Percentiles rank a stretch among this genome's conserved stretches.
Evolutionary conservation across 176 grass and related monocot species (phyloP).

Genomic region (Alopecurus myosuroides): DNA sequence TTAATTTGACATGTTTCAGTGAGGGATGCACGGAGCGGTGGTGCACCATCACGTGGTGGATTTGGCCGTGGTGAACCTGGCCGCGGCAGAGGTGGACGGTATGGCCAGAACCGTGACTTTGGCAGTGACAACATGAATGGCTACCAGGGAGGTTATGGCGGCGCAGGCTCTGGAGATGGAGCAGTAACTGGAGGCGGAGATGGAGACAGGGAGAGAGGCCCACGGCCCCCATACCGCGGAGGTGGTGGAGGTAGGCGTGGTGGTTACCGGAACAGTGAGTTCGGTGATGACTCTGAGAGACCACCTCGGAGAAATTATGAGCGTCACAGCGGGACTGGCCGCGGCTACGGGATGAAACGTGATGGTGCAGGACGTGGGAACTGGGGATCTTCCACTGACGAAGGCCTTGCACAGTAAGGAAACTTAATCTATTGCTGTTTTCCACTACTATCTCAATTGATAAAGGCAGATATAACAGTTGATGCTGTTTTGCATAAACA

Average conservation of each 20-base stretch:
- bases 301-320: constrained; percentile 60
- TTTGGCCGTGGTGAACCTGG: constrained; percentile 59
- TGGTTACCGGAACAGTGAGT: constrained; percentile 50
- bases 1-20: constrained; percentile 34
- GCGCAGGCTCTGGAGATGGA: constrained; percentile 21
- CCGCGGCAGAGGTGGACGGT: constrained; percentile 48
- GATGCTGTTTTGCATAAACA: constrained; percentile 7
- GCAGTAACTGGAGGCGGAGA: constrained; percentile 19
- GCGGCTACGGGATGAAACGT: constrained; percentile 63
- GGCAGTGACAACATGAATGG: constrained; percentile 40
- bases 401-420: constrained; percentile 53
- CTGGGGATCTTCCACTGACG: constrained; percentile 66
- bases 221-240: constrained; percentile 48
- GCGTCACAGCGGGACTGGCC: constrained; percentile 80
- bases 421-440: not conserved
- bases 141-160: constrained; percentile 47
- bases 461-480: not conserved
- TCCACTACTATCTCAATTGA: not conserved
- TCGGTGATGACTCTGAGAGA: constrained; percentile 48
- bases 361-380: constrained; percentile 74
- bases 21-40: constrained; percentile 34
- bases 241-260: constrained; percentile 43
- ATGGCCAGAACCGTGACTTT: constrained; percentile 48
- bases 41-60: constrained; percentile 47
- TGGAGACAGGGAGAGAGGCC: constrained; percentile 44